Evolutionary conservation across 2,329 filamentous ascomycete species (phyloP).

Genomic region (Elsinoe batatas): DNA sequence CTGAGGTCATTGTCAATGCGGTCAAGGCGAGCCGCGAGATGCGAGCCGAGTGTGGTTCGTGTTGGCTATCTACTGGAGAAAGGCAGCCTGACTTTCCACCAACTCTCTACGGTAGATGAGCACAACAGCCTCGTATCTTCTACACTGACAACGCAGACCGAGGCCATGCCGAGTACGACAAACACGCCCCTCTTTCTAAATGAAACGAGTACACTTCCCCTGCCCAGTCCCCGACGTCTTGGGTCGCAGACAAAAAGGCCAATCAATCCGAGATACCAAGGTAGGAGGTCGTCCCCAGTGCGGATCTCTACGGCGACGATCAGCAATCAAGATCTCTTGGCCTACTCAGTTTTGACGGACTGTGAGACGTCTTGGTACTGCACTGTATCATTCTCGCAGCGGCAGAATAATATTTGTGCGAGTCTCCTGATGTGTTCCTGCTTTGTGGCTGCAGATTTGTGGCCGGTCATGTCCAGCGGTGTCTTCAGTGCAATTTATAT

Average conservation of each 20-base stretch:
- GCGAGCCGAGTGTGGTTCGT: background rate
- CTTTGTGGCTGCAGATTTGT: background rate
- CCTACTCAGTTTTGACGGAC: background rate
- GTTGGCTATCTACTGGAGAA: background rate
- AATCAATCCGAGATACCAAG: background rate
- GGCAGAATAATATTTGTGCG: too few species aligned
- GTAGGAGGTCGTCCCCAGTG: too few species aligned
- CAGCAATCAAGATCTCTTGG: conserved; percentile 8
- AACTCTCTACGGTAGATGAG: background rate
- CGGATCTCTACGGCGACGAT: background rate
- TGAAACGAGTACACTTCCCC: background rate
- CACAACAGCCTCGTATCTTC: too few species aligned
- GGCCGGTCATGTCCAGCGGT: too few species aligned
- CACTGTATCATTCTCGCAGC: too few species aligned
- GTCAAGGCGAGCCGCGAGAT: conserved; percentile 1
- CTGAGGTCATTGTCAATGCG: background rate
- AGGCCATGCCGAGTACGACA: background rate
- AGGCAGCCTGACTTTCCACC: background rate
- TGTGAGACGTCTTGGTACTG: background rate
- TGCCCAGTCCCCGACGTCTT: background rate
- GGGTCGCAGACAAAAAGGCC: background rate
- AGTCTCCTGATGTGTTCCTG: too few species aligned
- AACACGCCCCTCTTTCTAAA: background rate
- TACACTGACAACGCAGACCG: background rate
- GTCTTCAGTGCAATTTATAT: too few species aligned